Evolutionary conservation across 192 early-diverging fungal genomes (phyloP).

Genomic region (Backusella liffmaniae): DNA sequence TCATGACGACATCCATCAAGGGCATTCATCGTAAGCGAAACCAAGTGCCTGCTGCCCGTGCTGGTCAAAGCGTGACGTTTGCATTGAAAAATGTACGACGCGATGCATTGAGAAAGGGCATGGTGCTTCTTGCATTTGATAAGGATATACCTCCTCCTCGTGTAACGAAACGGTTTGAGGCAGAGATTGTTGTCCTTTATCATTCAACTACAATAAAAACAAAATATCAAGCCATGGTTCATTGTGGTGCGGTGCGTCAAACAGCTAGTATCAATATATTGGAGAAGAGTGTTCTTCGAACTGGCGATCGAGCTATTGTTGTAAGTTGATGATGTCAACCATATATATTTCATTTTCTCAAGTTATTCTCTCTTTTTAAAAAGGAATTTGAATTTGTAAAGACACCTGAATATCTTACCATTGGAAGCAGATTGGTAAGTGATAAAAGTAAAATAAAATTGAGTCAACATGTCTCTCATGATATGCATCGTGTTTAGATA

Average conservation of each 20-base stretch:
- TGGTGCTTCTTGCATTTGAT: slow-evolving; percentile 63
- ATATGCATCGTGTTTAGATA: slow-evolving; percentile 35
- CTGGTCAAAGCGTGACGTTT: slow-evolving; percentile 85
- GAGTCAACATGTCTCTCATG: slow-evolving; percentile 24
- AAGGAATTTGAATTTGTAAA: slow-evolving; percentile 72
- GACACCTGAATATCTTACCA: slow-evolving; percentile 67
- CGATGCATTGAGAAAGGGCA: slow-evolving; percentile 78
- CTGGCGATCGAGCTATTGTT: slow-evolving; percentile 82
- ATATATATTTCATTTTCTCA: slow-evolving; percentile 14
- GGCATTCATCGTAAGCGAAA: slow-evolving; percentile 89
- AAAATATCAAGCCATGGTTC: slow-evolving; percentile 95
- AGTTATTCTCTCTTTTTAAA: not conserved
- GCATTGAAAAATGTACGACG: slow-evolving; percentile 85
- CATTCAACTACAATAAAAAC: slow-evolving; percentile 88
- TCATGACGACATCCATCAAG: slow-evolving; percentile 74
- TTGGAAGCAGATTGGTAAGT: slow-evolving; percentile 56
- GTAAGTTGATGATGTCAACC: slow-evolving; percentile 26
- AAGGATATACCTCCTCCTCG: slow-evolving; percentile 47
- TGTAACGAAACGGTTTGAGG: slow-evolving; percentile 76
- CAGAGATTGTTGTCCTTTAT: slow-evolving; percentile 89
- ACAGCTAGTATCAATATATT: slow-evolving; percentile 80
- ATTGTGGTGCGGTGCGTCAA: slow-evolving; percentile 85
- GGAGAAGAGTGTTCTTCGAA: slow-evolving; percentile 72
- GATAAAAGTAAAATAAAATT: slow-evolving; percentile 10
- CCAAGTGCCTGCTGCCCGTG: slow-evolving; percentile 68